phyloP scores from a whole-genome alignment of 371 early-diverging fungal species.

The Rhizopus sp. region DNA sequence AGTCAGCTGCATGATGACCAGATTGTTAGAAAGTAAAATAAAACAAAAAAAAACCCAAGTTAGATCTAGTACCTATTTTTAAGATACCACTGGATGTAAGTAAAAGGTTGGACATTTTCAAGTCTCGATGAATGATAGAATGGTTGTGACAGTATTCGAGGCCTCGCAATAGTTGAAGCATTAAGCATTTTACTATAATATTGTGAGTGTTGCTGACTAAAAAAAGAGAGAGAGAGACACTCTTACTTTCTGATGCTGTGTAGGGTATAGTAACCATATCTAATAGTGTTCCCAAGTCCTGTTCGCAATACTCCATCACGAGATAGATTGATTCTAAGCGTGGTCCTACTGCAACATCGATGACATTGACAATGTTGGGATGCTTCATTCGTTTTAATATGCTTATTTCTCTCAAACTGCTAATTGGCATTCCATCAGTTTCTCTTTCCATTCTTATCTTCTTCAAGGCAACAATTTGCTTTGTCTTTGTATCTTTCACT shows the following conservation, averaged over 20 bases:
- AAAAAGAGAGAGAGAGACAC: not conserved
- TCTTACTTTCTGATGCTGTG: conserved; percentile 59
- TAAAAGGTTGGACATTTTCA: conserved; percentile 86
- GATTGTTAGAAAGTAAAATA: not conserved
- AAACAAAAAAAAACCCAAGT: too few relatives aligned
- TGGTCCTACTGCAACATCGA: conserved; percentile 75
- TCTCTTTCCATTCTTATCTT: conserved; percentile 83
- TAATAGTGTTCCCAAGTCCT: conserved; percentile 71
- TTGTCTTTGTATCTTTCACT: conserved; percentile 66
- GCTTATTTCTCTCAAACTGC: conserved; percentile 91
- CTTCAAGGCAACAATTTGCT: conserved; percentile 87
- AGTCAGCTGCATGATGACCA: conserved; percentile 68
- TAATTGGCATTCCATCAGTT: conserved; percentile 80
- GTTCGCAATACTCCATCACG: conserved; percentile 82
- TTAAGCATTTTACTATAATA: conserved; percentile 73
- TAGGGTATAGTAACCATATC: conserved; percentile 65
- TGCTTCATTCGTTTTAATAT: conserved; percentile 84
- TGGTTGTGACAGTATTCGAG: conserved; percentile 77
- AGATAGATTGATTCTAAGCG: conserved; percentile 69
- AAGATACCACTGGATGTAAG: conserved; percentile 73
- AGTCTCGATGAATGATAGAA: conserved; percentile 79
- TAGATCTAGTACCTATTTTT: conserved; percentile 59
- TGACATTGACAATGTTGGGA: conserved; percentile 84
- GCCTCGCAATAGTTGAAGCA: conserved; percentile 78
- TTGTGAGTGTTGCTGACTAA: not conserved